phyloP scores from a whole-genome alignment of 257 asterid genomes.

The Nicotiana otophora region DNA sequence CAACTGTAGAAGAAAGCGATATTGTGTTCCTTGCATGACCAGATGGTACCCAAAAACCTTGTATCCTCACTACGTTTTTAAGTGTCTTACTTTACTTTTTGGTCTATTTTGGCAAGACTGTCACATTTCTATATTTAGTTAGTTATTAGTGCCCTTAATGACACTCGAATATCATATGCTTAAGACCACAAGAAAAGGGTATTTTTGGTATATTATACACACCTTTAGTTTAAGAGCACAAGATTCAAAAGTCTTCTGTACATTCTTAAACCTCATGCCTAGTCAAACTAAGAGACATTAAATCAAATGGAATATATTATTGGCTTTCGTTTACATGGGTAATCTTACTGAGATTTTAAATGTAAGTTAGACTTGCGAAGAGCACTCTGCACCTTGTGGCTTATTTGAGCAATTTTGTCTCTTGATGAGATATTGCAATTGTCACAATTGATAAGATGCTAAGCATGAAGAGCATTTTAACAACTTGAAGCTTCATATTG shows the following conservation, averaged over 20 bases:
- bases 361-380: not conserved
- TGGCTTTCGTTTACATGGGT: not conserved
- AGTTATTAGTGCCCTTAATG: too few relatives aligned
- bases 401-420: not conserved
- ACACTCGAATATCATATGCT: too few relatives aligned
- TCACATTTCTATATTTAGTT: too few relatives aligned
- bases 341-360: not conserved
- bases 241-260: too few relatives aligned
- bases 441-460: not conserved
- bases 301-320: not conserved
- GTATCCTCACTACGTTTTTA: not conserved
- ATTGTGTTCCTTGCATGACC: slow-evolving; percentile 66
- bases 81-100: too few relatives aligned
- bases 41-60: slow-evolving; percentile 41
- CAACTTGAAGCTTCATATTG: not conserved
- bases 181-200: too few relatives aligned
- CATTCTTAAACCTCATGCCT: too few relatives aligned
- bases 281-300: too few relatives aligned
- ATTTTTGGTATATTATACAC: too few relatives aligned
- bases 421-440: not conserved
- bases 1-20: slow-evolving; percentile 51
- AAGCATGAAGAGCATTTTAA: not conserved
- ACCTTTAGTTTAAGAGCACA: too few relatives aligned
- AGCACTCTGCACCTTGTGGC: not conserved
- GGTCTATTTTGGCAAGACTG: too few relatives aligned